Percentiles rank a stretch among this genome's conserved stretches.
Evolutionary conservation across 2,329 filamentous ascomycete species (phyloP).

Genomic region (Xylaria multiplex): DNA sequence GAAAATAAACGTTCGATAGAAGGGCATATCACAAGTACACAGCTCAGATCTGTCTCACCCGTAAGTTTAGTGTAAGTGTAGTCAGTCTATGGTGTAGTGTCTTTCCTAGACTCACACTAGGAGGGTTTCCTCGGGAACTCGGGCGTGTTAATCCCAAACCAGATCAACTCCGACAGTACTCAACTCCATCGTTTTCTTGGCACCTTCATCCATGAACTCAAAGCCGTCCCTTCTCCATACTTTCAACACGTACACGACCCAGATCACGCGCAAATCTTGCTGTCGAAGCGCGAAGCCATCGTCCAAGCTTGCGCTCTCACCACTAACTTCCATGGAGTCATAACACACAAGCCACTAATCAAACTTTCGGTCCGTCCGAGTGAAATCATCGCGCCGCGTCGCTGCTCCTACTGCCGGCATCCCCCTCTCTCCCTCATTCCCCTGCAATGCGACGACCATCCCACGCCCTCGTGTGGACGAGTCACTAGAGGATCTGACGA

Average conservation of each 20-base stretch:
- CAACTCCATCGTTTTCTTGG: conserved; percentile 29
- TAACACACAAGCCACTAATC: background rate
- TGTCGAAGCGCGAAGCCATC: conserved; percentile 4
- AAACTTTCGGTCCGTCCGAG: background rate
- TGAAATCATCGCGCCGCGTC: background rate
- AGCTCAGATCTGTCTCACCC: background rate
- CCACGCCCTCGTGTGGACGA: conserved; percentile 29
- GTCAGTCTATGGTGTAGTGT: background rate
- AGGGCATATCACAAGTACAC: no score
- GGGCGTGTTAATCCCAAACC: conserved; percentile 4
- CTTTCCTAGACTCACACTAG: conserved; percentile 7
- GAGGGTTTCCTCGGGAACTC: conserved; percentile 16
- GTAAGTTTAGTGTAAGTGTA: background rate
- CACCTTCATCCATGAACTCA: conserved; percentile 19
- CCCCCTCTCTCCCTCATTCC: conserved; percentile 1
- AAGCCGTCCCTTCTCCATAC: conserved; percentile 7
- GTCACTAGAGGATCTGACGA: conserved; percentile 14
- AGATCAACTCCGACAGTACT: no score
- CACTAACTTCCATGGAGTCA: conserved; percentile 15
- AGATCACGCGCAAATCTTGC: background rate
- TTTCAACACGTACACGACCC: conserved; percentile 8
- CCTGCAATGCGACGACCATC: conserved; percentile 33
- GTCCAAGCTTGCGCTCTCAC: background rate
- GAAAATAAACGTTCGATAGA: background rate
- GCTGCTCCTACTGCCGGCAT: background rate